Evolutionary conservation across 345 rosid genomes (phyloP).

Genomic region (Salix udensis): DNA sequence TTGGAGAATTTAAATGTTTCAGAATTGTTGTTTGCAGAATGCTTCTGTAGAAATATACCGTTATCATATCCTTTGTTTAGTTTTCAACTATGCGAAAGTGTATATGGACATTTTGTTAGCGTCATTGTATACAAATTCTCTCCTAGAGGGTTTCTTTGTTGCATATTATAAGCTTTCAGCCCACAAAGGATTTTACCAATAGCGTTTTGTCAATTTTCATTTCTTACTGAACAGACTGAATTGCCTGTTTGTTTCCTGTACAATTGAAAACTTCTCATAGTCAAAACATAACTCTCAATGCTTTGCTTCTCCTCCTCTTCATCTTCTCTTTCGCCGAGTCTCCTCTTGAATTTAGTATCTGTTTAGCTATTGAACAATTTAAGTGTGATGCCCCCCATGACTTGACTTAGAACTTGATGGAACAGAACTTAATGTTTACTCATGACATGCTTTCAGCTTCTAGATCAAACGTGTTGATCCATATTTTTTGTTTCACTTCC

Average conservation of each 20-base stretch:
- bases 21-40: too few species aligned
- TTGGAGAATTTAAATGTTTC: too few species aligned
- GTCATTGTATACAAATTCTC: background rate
- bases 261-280: background rate
- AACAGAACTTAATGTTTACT: background rate
- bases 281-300: background rate
- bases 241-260: background rate
- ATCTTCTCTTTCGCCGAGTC: background rate
- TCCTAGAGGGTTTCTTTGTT: background rate
- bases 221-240: background rate
- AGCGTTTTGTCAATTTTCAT: background rate
- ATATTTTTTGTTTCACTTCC: background rate
- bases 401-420: background rate
- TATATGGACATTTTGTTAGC: background rate
- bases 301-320: background rate
- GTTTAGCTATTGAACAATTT: background rate
- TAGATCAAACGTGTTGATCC: conserved; percentile 7
- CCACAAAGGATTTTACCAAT: background rate
- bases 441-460: background rate
- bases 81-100: too few species aligned
- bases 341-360: background rate
- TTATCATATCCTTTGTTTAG: too few species aligned
- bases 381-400: background rate
- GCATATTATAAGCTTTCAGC: background rate
- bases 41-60: too few species aligned